Evolutionary conservation across 768 basidiomycete genomes (phyloP).

Genomic region (Lactarius sanguifluus): DNA sequence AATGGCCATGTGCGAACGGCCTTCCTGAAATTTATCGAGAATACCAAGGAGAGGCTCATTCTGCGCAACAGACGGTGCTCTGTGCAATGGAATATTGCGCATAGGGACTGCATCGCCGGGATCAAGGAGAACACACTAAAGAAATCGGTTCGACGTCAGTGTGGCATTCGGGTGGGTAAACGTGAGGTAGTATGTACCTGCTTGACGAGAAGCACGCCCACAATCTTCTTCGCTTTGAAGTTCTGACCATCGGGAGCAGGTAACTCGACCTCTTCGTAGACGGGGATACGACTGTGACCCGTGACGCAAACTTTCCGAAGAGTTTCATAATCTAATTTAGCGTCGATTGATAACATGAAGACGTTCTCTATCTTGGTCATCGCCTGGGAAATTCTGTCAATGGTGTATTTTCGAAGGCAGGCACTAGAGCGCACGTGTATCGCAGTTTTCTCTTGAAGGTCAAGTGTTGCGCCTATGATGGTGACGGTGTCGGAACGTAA

Average conservation of each 20-base stretch:
- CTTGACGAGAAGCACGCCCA: slow-evolving; percentile 87
- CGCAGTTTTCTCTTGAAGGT: slow-evolving; percentile 84
- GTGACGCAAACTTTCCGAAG: slow-evolving; percentile 39
- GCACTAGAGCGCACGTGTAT: slow-evolving; percentile 39
- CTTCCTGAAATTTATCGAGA: slow-evolving; percentile 87
- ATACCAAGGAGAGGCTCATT: slow-evolving; percentile 85
- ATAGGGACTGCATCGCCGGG: slow-evolving; percentile 73
- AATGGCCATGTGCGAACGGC: slow-evolving; percentile 89
- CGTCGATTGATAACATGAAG: slow-evolving; percentile 87
- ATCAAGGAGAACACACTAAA: slow-evolving; percentile 30
- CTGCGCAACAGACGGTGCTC: slow-evolving; percentile 81
- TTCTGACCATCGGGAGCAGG: slow-evolving; percentile 33
- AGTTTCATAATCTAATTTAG: slow-evolving; percentile 77
- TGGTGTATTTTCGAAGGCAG: background rate
- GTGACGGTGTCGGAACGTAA: slow-evolving; percentile 83
- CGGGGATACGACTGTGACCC: slow-evolving; percentile 31
- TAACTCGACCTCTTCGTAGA: slow-evolving; percentile 31
- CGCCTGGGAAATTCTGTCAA: slow-evolving; percentile 42
- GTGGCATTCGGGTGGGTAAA: background rate
- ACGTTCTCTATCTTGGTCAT: slow-evolving; percentile 81
- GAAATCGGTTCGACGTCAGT: slow-evolving; percentile 4
- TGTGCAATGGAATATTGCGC: slow-evolving; percentile 80
- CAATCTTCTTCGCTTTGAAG: slow-evolving; percentile 71
- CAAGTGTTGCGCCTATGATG: slow-evolving; percentile 87
- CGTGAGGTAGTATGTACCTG: slow-evolving; percentile 42